Evolutionary conservation across 1,284 basidiomycete species (phyloP), one percentile per base, ranked within the genome.

Genomic region (Heterobasidion annosum): DNA sequence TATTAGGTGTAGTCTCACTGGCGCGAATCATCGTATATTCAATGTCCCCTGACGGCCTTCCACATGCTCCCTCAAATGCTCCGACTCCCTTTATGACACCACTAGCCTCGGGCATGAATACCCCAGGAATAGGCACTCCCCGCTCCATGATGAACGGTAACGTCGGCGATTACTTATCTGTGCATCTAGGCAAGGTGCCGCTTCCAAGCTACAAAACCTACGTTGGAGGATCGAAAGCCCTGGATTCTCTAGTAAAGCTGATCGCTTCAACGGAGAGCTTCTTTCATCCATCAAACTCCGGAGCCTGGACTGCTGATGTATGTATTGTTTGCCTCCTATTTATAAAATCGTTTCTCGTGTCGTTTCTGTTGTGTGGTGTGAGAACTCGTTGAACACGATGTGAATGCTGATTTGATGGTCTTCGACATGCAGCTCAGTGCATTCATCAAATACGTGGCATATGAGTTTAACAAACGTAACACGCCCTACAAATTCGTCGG

Each of bases 11-110:
- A 91, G 83, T 81, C 53, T 92, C 90, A 8, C 74, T 97, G 53
- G 92, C 93, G 2, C 79, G 82, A 45, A 88, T 96, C 56, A 89
- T 97, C 58, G 87, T 96, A 6, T 95, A 93, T 69, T 94, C 90
- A 4, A 96, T 96, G 84, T 75, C 85, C 1, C 80, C 81, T 35
- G 93, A 97, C 65, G 79, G 83, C 1, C 64, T 75, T 7, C 77
- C 82, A 6, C 79, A 81, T 2, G 83, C 77, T 1, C 70, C 66
- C 8, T 75, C 67, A 1, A 76, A 70, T 61, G 71, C 77, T 2
- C 75, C 79, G 0, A 84, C 82, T 2, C 85, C 84, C 1, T 63
- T 79, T 56, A 79, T 82, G 59, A 87, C 86, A 9, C 87, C 87
- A 0, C 64, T 79, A 40, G 74, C 80, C 3, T 85, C 84, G 10